Evolutionary conservation across 1,139 yeast genomes (phyloP).

Genomic region (Sugiyamaella sp.): DNA sequence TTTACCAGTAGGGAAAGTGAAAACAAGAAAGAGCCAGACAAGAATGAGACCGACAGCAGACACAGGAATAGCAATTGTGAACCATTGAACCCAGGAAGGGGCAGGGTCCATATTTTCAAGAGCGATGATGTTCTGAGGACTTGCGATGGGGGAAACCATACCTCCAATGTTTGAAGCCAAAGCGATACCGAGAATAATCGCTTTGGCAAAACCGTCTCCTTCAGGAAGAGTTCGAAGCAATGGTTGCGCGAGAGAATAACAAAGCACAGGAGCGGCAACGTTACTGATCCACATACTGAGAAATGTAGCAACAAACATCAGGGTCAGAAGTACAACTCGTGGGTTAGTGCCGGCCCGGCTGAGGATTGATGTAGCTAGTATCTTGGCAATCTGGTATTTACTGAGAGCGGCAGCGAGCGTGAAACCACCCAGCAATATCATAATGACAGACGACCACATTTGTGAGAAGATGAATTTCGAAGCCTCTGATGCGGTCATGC

Average conservation of each 20-base stretch:
- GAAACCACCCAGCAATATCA: constrained; percentile 89
- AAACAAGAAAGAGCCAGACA: constrained; percentile 70
- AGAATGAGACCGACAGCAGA: constrained; percentile 60
- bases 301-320: constrained; percentile 83
- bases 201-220: constrained; percentile 75
- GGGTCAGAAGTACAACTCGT: constrained; percentile 67
- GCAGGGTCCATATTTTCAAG: constrained; percentile 83
- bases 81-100: constrained; percentile 97
- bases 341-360: constrained; percentile 88
- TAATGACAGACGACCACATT: constrained; percentile 95
- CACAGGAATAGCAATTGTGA: constrained; percentile 81
- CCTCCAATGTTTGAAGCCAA: constrained; percentile 92
- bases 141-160: constrained; percentile 94
- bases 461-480: constrained; percentile 75
- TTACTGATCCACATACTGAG: constrained; percentile 95
- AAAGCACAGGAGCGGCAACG: constrained; percentile 93
- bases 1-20: constrained; percentile 66
- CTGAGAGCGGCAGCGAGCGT: constrained; percentile 93
- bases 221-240: constrained; percentile 79
- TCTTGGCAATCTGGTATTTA: constrained; percentile 84
- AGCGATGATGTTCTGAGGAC: constrained; percentile 93
- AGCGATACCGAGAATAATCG: constrained; percentile 86
- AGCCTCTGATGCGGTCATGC: constrained; percentile 66
- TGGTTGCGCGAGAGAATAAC: constrained; percentile 89
- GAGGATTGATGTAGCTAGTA: constrained; percentile 77